These are phyloP conservation scores for Phaseolus lunatus DNA, from an alignment of 306 rosid genomes.

Conservation along the genomic window DNA sequence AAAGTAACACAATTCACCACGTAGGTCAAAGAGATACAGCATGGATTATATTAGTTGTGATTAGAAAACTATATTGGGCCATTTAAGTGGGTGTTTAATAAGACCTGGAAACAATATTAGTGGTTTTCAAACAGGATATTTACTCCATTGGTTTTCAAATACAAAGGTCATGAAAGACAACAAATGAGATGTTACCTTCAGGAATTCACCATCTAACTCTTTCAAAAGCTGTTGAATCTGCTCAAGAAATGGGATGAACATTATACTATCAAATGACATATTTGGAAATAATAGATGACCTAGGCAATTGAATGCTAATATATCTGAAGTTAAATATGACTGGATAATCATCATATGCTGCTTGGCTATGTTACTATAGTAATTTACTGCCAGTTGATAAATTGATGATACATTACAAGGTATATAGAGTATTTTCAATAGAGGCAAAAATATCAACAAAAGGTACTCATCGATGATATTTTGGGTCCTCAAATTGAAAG, in stretches of 20 bases:
- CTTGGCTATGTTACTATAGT: constrained; percentile 5
- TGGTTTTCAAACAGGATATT: too few species aligned
- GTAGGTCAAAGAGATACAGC: too few species aligned
- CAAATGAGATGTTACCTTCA: constrained; percentile 61
- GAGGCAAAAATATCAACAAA: background rate
- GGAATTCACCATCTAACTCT: constrained; percentile 85
- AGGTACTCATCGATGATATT: constrained; percentile 4
- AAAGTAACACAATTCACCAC: background rate
- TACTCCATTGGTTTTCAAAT: constrained; percentile 11
- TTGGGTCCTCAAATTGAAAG: constrained; percentile 31
- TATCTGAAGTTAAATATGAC: constrained; percentile 11
- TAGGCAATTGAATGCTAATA: constrained; percentile 6
- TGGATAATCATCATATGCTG: constrained; percentile 17
- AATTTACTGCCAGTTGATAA: constrained; percentile 18
- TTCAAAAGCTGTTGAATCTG: constrained; percentile 87
- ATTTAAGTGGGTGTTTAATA: too few species aligned
- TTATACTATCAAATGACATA: constrained; percentile 17
- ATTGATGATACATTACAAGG: background rate
- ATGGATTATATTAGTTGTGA: background rate
- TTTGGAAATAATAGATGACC: background rate
- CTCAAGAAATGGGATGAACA: constrained; percentile 46
- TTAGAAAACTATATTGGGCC: too few species aligned
- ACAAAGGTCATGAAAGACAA: constrained; percentile 28
- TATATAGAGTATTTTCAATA: background rate
- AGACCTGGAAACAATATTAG: too few species aligned